phyloP scores from a whole-genome alignment of 2,329 filamentous ascomycete species.

The Hypoxylon sp. region DNA sequence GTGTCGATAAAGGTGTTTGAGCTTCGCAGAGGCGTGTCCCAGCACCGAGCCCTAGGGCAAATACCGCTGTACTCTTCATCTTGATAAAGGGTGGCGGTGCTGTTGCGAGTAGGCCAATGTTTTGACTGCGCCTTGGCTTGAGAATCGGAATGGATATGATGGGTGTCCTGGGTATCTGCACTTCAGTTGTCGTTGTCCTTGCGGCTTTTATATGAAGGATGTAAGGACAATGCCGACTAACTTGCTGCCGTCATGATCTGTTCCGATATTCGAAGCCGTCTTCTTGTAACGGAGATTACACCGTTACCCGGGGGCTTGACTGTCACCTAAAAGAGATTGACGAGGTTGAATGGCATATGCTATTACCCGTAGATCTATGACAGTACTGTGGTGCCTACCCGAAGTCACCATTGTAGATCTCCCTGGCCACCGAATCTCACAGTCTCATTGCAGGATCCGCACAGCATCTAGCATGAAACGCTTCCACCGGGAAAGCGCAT shows the following conservation, averaged over 20 bases:
- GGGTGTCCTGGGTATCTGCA: neutral
- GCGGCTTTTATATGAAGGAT: slow-evolving; percentile 1
- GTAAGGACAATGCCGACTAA: neutral
- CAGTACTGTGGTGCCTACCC: neutral
- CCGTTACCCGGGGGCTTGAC: neutral
- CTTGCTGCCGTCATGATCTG: neutral
- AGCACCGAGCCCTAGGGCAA: slow-evolving; percentile 2
- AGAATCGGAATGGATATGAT: slow-evolving; percentile 3
- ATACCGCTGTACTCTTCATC: slow-evolving; percentile 10
- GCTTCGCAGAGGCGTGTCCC: slow-evolving; percentile 4
- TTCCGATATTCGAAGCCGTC: slow-evolving; percentile 8
- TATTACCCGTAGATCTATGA: slow-evolving; percentile 4
- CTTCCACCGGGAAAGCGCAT: slow-evolving; percentile 8
- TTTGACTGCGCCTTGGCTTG: neutral
- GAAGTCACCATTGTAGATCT: slow-evolving; percentile 9
- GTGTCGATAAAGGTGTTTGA: slow-evolving; percentile 8
- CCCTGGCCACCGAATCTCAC: neutral
- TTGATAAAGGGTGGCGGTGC: neutral
- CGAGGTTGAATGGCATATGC: slow-evolving; percentile 4
- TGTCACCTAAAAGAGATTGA: slow-evolving; percentile 1
- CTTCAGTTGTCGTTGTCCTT: neutral
- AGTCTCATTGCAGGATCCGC: neutral
- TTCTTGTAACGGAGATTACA: neutral
- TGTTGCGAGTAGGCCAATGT: neutral
- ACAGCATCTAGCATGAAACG: slow-evolving; percentile 21